These are phyloP conservation scores for Diutina scorzettiae DNA, from an alignment of 1,139 yeast genomes.

Conservation along the genomic window DNA sequence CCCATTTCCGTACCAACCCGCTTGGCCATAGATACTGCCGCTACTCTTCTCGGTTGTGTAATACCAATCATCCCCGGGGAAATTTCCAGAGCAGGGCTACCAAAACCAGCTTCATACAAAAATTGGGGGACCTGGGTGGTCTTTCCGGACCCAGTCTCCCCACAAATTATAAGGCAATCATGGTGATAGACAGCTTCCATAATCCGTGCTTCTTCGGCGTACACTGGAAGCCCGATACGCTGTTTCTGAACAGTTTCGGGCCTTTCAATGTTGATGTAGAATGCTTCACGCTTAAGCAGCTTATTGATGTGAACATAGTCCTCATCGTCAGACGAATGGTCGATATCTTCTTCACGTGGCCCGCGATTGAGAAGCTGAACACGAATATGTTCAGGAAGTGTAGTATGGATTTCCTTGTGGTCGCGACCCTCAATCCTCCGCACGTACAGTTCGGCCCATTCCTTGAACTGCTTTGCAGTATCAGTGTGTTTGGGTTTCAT, in stretches of 20 bases:
- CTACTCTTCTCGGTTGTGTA: conserved; percentile 12
- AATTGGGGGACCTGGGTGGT: conserved; percentile 90
- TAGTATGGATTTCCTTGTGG: conserved; percentile 16
- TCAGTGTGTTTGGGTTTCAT: conserved; percentile 31
- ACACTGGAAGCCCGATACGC: conserved; percentile 75
- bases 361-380: conserved; percentile 25
- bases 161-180: conserved; percentile 85
- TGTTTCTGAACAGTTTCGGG: conserved; percentile 50
- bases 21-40: conserved; percentile 94
- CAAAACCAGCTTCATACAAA: conserved; percentile 44
- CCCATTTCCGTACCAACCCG: conserved; percentile 84
- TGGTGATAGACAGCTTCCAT: conserved; percentile 95
- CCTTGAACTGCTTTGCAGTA: conserved; percentile 37
- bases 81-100: conserved; percentile 25
- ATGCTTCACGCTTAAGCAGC: conserved; percentile 45
- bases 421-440: conserved; percentile 48
- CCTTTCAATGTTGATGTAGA: conserved; percentile 58
- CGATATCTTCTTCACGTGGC: conserved; percentile 38
- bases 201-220: conserved; percentile 79
- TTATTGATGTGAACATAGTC: conserved; percentile 46
- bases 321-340: conserved; percentile 51
- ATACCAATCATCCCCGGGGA: conserved; percentile 46
- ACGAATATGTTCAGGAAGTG: conserved; percentile 26
- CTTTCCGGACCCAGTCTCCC: conserved; percentile 65
- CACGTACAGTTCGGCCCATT: conserved; percentile 50